A percentile compares a stretch with the other conserved stretches of the same genome.
Conservation (phyloP, 495 filamentous ascomycete genomes). For the Talaromyces borbonicus region DNA sequence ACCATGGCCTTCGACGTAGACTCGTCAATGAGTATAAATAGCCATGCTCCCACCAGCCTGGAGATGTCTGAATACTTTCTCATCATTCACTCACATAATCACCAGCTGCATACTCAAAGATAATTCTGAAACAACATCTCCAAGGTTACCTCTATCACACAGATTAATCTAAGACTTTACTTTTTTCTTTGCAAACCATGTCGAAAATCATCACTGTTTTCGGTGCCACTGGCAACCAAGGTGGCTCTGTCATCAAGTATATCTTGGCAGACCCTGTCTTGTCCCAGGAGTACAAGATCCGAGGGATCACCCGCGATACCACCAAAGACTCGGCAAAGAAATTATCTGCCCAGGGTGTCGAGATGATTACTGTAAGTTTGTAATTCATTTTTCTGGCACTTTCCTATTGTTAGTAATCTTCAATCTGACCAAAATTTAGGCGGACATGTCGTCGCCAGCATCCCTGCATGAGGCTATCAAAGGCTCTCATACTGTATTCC, state of each 20-base stretch:
- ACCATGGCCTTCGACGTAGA: background rate
- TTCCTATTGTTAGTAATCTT: background rate
- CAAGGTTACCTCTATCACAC: background rate
- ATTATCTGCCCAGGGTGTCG: constrained; percentile 30
- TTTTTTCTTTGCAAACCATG: too few relatives aligned
- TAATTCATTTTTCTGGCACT: background rate
- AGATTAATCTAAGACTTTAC: background rate
- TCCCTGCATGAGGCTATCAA: constrained; percentile 22
- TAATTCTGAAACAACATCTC: background rate
- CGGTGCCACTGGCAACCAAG: constrained; percentile 35
- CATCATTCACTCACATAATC: background rate
- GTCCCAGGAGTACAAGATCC: constrained; percentile 29
- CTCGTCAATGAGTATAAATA: background rate
- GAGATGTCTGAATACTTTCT: constrained; percentile 1
- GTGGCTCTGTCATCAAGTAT: constrained; percentile 19
- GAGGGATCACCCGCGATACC: constrained; percentile 23
- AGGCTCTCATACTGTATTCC: constrained; percentile 27
- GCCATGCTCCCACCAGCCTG: background rate
- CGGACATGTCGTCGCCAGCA: constrained; percentile 21
- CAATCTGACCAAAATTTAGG: constrained; percentile 7
- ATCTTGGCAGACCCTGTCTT: constrained; percentile 17
- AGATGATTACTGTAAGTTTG: constrained; percentile 21
- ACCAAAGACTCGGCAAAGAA: constrained; percentile 23
- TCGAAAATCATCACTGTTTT: constrained; percentile 36
- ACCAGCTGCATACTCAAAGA: background rate